Evolutionary conservation across 2,329 filamentous ascomycete genomes (phyloP), one percentile per base, ranked within the genome.

Genomic region (Aspergillus brunneoviolaceus): DNA sequence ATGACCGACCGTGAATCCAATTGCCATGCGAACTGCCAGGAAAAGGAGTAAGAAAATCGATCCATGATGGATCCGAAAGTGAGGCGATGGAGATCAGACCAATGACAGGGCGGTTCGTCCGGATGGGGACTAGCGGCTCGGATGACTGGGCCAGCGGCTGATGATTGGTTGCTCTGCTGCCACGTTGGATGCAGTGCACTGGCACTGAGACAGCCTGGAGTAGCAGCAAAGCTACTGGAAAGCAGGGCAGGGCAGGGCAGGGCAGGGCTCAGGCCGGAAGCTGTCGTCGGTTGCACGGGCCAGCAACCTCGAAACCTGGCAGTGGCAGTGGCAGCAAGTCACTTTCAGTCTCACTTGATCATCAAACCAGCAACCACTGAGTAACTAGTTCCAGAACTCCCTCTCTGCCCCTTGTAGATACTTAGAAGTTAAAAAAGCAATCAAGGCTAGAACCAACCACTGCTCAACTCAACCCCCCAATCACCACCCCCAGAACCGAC

Each of bases 61-160:
- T 45, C 45, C 21, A 21, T 21, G 21, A 21, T 2, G 21, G 21
- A 45, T 45, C 45, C 21, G 33, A 63, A 65, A 71, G 69, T 71
- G 69, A 71, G 69, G 69, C 69, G 63, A 70, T 63, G 66, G 55
- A 27, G 29, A 49, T 47, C 35, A 33, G 56, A 45, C 67, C 68
- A 69, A 67, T 65, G 52, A 67, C 56, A 19, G 47, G 35, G 25
- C 60, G 53, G 59, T 61, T 63, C 58, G 51, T 53, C 61, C 50
- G 47, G 47, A 66, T 68, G 65, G 63, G 69, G 67, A 67, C 68
- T 61, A 61, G 39, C n/a, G 39, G 39, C 16, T 64, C 67, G 65
- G 63, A 67, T 64, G 60, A 60, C 54, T 51, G 51, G 52, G 52
- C 49, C n/a, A 33, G 45, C 47, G 48, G 23, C 27, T 10, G 25